phyloP scores from a whole-genome alignment of 768 basidiomycete genomes.

The Cystofilobasidium capitatum region DNA sequence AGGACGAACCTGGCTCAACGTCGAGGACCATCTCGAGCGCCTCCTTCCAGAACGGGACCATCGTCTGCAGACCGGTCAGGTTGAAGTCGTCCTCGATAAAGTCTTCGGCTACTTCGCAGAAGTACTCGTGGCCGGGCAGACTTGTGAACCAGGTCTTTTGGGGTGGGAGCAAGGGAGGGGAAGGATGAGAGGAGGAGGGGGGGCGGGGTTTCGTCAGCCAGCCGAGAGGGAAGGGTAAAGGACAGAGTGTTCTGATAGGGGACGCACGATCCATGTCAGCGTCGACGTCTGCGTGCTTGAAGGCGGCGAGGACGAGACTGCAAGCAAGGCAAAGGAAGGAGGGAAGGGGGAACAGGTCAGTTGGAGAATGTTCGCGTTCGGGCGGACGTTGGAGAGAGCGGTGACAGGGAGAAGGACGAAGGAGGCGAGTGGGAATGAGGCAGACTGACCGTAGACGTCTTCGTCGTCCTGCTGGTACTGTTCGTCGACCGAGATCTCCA shows the following conservation, averaged over 20 bases:
- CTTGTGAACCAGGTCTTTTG: constrained; percentile 26
- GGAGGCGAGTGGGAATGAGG: too few relatives aligned
- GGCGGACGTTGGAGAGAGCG: too few relatives aligned
- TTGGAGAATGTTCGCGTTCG: too few relatives aligned
- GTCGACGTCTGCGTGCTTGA: constrained; percentile 23
- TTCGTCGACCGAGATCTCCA: too few relatives aligned
- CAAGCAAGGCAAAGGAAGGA: neutral
- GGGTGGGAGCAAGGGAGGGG: neutral
- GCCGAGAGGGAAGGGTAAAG: neutral
- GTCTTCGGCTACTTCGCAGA: constrained; percentile 94
- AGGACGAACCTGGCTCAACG: constrained; percentile 82
- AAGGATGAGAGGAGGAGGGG: neutral
- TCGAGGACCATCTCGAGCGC: constrained; percentile 99
- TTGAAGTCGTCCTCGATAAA: constrained; percentile 99
- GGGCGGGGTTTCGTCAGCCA: neutral
- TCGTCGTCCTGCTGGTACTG: too few relatives aligned
- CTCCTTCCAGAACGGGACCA: constrained; percentile 99
- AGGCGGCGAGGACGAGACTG: constrained; percentile 26
- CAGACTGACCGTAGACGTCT: too few relatives aligned
- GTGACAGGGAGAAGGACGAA: too few relatives aligned
- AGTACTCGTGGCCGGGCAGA: constrained; percentile 66
- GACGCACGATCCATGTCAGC: constrained; percentile 27
- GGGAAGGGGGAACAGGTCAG: neutral
- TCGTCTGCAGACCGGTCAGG: constrained; percentile 82
- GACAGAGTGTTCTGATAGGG: neutral